A percentile compares a stretch with the other conserved stretches of the same genome.
Evolutionary conservation across 2,329 filamentous ascomycete genomes (phyloP).

Genomic region (Colletotrichum spaethianum): DNA sequence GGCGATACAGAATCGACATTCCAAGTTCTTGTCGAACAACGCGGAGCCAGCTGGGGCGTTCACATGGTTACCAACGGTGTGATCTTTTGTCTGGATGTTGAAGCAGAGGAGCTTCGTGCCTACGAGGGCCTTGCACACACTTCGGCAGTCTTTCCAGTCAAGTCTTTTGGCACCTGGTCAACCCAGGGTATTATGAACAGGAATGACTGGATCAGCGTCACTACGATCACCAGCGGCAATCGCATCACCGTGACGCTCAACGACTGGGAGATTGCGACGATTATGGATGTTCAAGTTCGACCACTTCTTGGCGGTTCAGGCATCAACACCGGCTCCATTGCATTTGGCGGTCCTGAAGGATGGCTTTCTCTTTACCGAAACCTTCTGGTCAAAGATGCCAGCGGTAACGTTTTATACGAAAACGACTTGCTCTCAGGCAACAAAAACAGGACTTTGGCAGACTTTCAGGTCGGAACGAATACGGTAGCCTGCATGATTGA

Average conservation of each 20-base stretch:
- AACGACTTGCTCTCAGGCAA: slow-evolving; percentile 11
- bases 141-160: slow-evolving; percentile 23
- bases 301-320: slow-evolving; percentile 19
- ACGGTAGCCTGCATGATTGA: slow-evolving; percentile 32
- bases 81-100: slow-evolving; percentile 31
- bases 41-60: slow-evolving; percentile 36
- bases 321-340: slow-evolving; percentile 32
- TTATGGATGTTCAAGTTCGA: slow-evolving; percentile 23
- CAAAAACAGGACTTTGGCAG: slow-evolving; percentile 6
- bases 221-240: background rate
- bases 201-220: slow-evolving; percentile 15
- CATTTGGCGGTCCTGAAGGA: slow-evolving; percentile 32
- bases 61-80: slow-evolving; percentile 39
- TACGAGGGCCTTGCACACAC: slow-evolving; percentile 28
- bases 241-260: slow-evolving; percentile 11
- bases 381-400: slow-evolving; percentile 1
- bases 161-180: slow-evolving; percentile 27
- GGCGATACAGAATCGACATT: slow-evolving; percentile 17
- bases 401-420: slow-evolving; percentile 12
- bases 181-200: background rate
- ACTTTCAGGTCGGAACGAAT: slow-evolving; percentile 36
- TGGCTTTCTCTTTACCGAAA: slow-evolving; percentile 21
- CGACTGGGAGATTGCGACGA: slow-evolving; percentile 12
- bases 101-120: slow-evolving; percentile 9
- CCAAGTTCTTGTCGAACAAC: slow-evolving; percentile 11